Evolutionary conservation across 768 basidiomycete genomes (phyloP).

Genomic region (Russula lepida): DNA sequence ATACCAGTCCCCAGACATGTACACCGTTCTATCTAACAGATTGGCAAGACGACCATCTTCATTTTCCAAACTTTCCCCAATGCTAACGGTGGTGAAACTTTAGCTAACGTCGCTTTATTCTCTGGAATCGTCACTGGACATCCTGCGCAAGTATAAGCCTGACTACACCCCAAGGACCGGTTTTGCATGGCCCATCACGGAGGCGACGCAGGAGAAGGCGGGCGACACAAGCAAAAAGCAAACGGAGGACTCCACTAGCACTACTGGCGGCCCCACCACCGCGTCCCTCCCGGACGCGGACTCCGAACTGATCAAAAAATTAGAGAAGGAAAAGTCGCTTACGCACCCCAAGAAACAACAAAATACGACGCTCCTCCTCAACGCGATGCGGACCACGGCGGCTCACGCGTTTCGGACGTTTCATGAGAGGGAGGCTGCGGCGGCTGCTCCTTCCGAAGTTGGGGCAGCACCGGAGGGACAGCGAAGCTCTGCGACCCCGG

Average conservation of each 20-base stretch:
- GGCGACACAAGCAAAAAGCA: conserved; percentile 37
- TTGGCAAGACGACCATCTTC: conserved; percentile 40
- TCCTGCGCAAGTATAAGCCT: conserved; percentile 64
- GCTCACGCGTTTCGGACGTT: conserved; percentile 53
- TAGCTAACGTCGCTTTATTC: conserved; percentile 64
- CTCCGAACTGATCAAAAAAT: conserved; percentile 5
- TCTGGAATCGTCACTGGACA: conserved; percentile 69
- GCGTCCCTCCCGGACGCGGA: conserved; percentile 12
- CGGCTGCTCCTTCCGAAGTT: conserved; percentile 17
- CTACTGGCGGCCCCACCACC: neutral
- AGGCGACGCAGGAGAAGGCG: conserved; percentile 35
- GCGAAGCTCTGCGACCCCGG: conserved; percentile 30
- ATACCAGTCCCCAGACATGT: conserved; percentile 81
- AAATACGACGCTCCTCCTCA: conserved; percentile 59
- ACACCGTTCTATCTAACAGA: conserved; percentile 76
- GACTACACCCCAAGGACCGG: conserved; percentile 79
- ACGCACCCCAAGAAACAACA: conserved; percentile 45
- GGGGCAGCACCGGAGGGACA: conserved; percentile 4
- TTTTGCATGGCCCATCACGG: conserved; percentile 77
- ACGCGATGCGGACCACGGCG: conserved; percentile 76
- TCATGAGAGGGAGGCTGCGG: conserved; percentile 29
- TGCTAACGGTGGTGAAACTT: neutral
- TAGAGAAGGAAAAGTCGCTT: conserved; percentile 13
- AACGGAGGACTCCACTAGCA: conserved; percentile 13
- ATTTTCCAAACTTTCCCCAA: neutral